A percentile compares a stretch with the other conserved stretches of the same genome.
Conservation (phyloP, 768 basidiomycete species). For the Suillus cothurnatus region DNA sequence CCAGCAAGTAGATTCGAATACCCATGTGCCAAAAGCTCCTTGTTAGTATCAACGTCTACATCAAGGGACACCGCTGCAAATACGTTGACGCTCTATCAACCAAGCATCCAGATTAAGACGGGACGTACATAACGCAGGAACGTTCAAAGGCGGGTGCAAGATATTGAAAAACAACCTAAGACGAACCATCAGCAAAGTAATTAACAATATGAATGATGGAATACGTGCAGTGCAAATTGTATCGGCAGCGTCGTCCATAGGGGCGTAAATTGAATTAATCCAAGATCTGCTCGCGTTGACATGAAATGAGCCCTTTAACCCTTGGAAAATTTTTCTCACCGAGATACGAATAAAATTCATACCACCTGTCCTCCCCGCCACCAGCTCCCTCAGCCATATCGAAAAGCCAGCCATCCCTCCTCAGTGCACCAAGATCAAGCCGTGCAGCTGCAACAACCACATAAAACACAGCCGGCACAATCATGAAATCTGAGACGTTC, state of each 20-base stretch:
- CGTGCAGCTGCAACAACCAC: conserved; percentile 65
- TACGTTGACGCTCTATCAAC: background rate
- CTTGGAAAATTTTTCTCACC: conserved; percentile 49
- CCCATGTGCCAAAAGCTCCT: conserved; percentile 91
- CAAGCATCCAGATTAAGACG: background rate
- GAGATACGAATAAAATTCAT: conserved; percentile 80
- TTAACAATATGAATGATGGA: conserved; percentile 32
- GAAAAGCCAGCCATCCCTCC: conserved; percentile 83
- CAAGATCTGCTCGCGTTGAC: conserved; percentile 49
- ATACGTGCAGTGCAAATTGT: conserved; percentile 83
- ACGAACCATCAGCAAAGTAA: background rate
- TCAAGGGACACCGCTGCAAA: conserved; percentile 79
- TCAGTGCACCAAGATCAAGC: conserved; percentile 59
- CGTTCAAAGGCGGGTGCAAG: conserved; percentile 83
- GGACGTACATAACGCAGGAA: conserved; percentile 77
- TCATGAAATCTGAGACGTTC: conserved; percentile 61
- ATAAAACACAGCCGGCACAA: conserved; percentile 86
- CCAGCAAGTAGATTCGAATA: conserved; percentile 88
- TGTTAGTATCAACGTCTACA: conserved; percentile 88
- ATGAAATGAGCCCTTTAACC: background rate
- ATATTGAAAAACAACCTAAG: conserved; percentile 82
- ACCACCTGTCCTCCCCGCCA: conserved; percentile 57
- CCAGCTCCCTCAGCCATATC: conserved; percentile 47
- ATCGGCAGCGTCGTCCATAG: conserved; percentile 89
- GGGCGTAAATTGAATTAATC: conserved; percentile 58